Base-by-base conservation (phyloP, 139 green algal species). In the Haematococcus sp. region DNA sequence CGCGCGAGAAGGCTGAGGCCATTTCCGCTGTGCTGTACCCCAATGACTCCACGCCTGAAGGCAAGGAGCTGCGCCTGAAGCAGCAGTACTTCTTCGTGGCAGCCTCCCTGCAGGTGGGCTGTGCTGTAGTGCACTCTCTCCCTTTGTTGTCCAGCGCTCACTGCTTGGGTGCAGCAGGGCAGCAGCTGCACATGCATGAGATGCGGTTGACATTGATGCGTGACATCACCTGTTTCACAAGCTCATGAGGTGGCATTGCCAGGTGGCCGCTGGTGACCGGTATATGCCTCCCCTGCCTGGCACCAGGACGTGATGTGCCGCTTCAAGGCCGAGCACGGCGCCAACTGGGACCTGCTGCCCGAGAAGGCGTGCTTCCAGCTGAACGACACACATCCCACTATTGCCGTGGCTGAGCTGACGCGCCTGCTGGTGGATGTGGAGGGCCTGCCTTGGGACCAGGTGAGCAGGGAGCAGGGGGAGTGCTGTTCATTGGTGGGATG, bases 81-180 rank as follows among this genome's bases (percentile, higher is more conserved):
- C 96, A 99, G 91, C 96, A 99, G 87, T 97, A 96, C 88, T 99
- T 99, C 87, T 97, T 99, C 70, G 93, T 98, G 20, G 93, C 87
- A 28, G 96, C 96, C 13, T 96, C 93, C 19, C 83, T 99, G 51
- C 95, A 98, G 89, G 93, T 95, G 73, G 59, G 81, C 22, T 33
- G 3, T 65, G 58, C 54, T 61, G 13, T 16, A 55, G 16, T 55
- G 46, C 16, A 13, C 13, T 55, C 15, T 13, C 46, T 55, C 16
- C 46, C 46, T 55, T 13, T 55, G 15, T 55, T 55, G 15, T 23
- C n/a, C n/a, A n/a, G n/a, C n/a, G n/a, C n/a, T n/a, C n/a, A n/a
- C n/a, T n/a, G n/a, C n/a, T n/a, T n/a, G n/a, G n/a, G n/a, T n/a
- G n/a, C n/a, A n/a, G n/a, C n/a, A n/a, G n/a, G n/a, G n/a, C n/a